Conservation (phyloP, 108 stramenopile species). For the Conticribra guillardii region DNA sequence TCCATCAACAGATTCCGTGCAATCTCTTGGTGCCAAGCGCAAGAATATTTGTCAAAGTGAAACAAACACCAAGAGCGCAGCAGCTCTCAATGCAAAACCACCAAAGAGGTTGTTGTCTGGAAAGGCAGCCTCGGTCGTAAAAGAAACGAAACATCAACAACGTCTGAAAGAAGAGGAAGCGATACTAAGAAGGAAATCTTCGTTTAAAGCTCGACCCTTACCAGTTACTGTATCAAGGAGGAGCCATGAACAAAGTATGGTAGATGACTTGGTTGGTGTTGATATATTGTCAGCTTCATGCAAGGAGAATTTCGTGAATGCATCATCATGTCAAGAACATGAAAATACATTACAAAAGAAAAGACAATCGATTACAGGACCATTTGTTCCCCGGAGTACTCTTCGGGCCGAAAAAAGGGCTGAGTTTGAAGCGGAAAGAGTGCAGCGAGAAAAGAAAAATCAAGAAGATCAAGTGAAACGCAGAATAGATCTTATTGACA, state of each 20-base stretch:
- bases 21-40: constrained; percentile 34
- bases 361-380: background rate
- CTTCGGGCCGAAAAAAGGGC: constrained; percentile 35
- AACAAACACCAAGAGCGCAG: constrained; percentile 16
- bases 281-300: background rate
- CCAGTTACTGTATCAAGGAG: constrained; percentile 22
- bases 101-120: constrained; percentile 41
- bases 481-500: constrained; percentile 17
- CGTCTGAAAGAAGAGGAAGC: constrained; percentile 34
- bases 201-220: constrained; percentile 44
- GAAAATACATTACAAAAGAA: constrained; percentile 6
- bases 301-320: background rate
- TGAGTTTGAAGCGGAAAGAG: constrained; percentile 25
- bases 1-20: background rate
- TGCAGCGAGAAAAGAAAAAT: constrained; percentile 15
- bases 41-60: constrained; percentile 22
- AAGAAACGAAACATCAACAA: constrained; percentile 26
- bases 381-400: constrained; percentile 16
- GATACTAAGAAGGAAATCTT: constrained; percentile 23
- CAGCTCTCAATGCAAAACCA: constrained; percentile 38
- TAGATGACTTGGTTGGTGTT: constrained; percentile 1
- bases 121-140: constrained; percentile 36
- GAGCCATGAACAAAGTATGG: background rate
- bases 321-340: constrained; percentile 3
- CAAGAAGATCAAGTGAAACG: constrained; percentile 10